These are phyloP conservation scores for Staphylotrichum longicolle DNA, from an alignment of 495 filamentous ascomycete genomes.

Conservation along the genomic window DNA sequence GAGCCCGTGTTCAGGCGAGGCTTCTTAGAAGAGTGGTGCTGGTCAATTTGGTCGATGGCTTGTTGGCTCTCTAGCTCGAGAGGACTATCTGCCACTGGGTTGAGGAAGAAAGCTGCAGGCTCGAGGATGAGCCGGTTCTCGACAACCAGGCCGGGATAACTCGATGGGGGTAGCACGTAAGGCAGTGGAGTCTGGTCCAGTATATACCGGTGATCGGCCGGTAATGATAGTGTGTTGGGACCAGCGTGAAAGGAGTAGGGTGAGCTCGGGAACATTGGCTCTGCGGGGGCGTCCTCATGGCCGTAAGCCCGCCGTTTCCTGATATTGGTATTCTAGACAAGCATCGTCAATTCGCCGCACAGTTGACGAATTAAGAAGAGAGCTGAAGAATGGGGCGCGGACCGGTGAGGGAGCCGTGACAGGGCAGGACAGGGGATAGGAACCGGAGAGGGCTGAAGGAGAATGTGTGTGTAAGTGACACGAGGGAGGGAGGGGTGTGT, in stretches of 20 bases:
- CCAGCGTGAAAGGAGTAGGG: conserved; percentile 32
- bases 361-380: conserved; percentile 23
- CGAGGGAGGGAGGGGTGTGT: conserved; percentile 19
- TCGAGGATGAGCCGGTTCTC: conserved; percentile 36
- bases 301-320: conserved; percentile 49
- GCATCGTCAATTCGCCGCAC: conserved; percentile 49
- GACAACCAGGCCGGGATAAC: conserved; percentile 33
- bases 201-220: conserved; percentile 42
- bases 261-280: conserved; percentile 40
- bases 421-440: conserved; percentile 22
- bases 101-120: conserved; percentile 35
- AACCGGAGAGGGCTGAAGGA: conserved; percentile 33
- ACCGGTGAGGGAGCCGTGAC: conserved; percentile 32
- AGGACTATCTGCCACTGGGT: conserved; percentile 16
- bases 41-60: not conserved
- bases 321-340: conserved; percentile 49
- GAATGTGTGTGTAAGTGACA: conserved; percentile 33
- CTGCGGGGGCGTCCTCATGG: conserved; percentile 41
- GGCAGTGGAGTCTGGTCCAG: conserved; percentile 36
- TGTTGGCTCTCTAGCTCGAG: conserved; percentile 21
- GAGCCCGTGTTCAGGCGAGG: conserved; percentile 36
- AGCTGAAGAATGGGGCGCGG: conserved; percentile 26
- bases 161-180: conserved; percentile 29
- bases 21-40: conserved; percentile 35
- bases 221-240: conserved; percentile 34